phyloP scores from a whole-genome alignment of 106 monocot genomes.

The Apostasia ramifera region DNA sequence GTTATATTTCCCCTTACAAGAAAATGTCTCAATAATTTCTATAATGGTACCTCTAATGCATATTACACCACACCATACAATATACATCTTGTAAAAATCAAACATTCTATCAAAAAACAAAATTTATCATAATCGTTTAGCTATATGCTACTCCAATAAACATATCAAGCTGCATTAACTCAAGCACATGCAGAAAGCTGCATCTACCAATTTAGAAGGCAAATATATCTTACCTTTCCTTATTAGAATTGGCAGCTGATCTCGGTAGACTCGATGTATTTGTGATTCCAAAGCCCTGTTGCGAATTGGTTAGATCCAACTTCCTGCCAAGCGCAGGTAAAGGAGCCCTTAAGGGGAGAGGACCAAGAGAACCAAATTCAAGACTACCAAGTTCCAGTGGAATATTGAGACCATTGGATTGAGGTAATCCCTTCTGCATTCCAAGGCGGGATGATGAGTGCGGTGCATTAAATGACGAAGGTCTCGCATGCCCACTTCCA shows the following conservation, averaged over 20 bases:
- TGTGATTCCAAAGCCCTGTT: constrained; percentile 12
- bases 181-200: not conserved
- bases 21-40: no score
- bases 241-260: not conserved
- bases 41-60: no score
- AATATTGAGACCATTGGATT: constrained; percentile 12
- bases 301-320: constrained; percentile 11
- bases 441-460: constrained; percentile 9
- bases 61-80: no score
- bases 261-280: constrained; percentile 13
- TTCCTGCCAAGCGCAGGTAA: constrained; percentile 11
- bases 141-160: no score
- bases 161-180: not conserved
- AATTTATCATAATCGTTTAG: no score
- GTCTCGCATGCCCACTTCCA: constrained; percentile 27
- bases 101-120: no score
- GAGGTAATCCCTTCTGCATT: constrained; percentile 11
- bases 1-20: no score
- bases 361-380: constrained; percentile 54
- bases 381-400: constrained; percentile 8
- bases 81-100: no score
- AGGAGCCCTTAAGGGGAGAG: constrained; percentile 12
- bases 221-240: constrained; percentile 22
- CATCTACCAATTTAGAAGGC: not conserved
- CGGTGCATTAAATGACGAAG: constrained; percentile 6